Percentiles rank a stretch among this genome's conserved stretches.
Conservation (phyloP, 2,329 filamentous ascomycete genomes). For the Hypoxylon sp. region DNA sequence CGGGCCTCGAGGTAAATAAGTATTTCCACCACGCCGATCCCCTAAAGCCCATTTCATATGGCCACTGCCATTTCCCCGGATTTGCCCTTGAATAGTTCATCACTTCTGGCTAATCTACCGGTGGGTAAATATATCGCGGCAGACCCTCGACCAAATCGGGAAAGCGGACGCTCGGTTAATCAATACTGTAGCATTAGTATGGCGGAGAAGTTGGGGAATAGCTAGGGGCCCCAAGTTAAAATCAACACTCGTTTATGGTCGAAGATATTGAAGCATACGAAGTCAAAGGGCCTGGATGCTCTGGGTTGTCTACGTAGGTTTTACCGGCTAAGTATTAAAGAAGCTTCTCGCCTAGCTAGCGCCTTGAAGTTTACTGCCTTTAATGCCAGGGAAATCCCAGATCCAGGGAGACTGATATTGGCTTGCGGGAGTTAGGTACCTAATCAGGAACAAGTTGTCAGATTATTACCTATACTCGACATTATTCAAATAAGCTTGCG, state of each 20-base stretch:
- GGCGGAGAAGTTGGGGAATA: constrained; percentile 35
- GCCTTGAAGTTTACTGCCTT: constrained; percentile 1
- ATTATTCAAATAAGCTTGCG: neutral
- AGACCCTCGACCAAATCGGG: constrained; percentile 26
- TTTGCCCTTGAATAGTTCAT: constrained; percentile 15
- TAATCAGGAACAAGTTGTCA: neutral
- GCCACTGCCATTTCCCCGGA: constrained; percentile 36
- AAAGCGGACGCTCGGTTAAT: constrained; percentile 39
- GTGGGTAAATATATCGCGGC: constrained; percentile 28
- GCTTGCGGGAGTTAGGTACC: neutral
- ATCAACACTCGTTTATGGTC: constrained; percentile 10
- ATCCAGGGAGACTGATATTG: constrained; percentile 11
- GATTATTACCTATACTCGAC: neutral
- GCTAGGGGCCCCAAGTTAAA: constrained; percentile 8
- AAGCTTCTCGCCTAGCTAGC: constrained; percentile 16
- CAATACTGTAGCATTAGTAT: constrained; percentile 18
- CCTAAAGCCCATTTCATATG: constrained; percentile 13
- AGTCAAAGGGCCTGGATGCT: constrained; percentile 16
- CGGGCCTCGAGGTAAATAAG: constrained; percentile 31
- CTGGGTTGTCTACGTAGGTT: constrained; percentile 15
- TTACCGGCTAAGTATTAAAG: constrained; percentile 30
- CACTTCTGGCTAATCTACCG: constrained; percentile 37
- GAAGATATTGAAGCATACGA: constrained; percentile 22
- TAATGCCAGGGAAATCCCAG: neutral
- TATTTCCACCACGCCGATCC: constrained; percentile 18